Evolutionary conservation across 2,329 filamentous ascomycete genomes (phyloP), one percentile per base, ranked within the genome.

Genomic region (Domatiomyces catenatus): DNA sequence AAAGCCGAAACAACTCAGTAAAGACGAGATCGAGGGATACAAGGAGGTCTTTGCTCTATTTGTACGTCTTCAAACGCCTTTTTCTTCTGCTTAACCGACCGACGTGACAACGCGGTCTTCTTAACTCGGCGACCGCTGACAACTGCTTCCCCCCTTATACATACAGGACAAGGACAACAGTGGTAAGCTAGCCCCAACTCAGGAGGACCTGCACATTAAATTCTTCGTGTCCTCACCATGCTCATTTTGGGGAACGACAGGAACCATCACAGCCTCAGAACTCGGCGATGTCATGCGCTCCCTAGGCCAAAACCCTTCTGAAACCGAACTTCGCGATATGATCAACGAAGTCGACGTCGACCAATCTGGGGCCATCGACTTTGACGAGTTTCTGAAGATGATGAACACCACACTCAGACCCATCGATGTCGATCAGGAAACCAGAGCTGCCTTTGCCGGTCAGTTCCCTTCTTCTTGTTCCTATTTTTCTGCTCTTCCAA

Each of bases 331-430:
- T 49, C 73, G 79, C 63, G 77, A 82, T 64, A 79, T 82, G 70
- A 78, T 81, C 68, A 79, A 79, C 67, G 79, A 82, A 66, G 77
- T 80, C 55, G 79, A 82, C 58, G 69, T 73, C 57, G 77, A 82
- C 68, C 77, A 78, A 64, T 79, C 77, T 59, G 79, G 78, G 64
- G 77, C 76, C 58, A 80, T 82, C 61, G 77, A 80, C 63, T 80
- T 82, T 64, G 74, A 79, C 51, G 75, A 81, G 62, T 82, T 82
- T 68, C 72, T 81, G 53, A 75, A 74, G 57, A 79, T 81, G 74
- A 81, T 81, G 78, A 76, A 77, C 49, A 73, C 73, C 61, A 76
- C 76, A 61, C 77, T 77, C 67, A 76, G 75, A 66, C 74, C 77
- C 60, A 75, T 74, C 52, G 76, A 81, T 64, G 75, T 75, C 48